Base-by-base conservation (phyloP, 306 rosid species). In the Castanea crenata region DNA sequence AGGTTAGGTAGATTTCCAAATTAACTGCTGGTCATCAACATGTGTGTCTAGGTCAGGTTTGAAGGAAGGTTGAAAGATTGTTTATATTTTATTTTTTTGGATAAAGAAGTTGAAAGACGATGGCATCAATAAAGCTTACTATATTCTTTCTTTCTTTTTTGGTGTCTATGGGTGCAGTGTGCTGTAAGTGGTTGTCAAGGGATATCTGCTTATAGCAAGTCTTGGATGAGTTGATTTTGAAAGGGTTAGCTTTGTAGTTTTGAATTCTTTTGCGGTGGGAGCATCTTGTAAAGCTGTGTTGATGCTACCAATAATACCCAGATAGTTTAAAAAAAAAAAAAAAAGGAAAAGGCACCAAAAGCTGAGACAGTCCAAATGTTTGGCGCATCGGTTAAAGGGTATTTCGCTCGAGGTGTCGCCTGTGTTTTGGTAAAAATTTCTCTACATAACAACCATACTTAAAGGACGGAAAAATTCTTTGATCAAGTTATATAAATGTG, bases 241-340 rank as follows among this genome's bases (percentile, higher is more conserved):
- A 71, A 71, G 71, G 70, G 38, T 29, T 61, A 41, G 74, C 71
- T 83, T 85, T 85, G 81, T 75, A 79, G 71, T 70, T 69, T 81
- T 74, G 79, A 74, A 76, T 78, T 71, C 73, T 86, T 72, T 83
- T 72, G 80, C 65, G 69, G 69, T 72, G 83, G 87, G 87, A 76
- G 89, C 86, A 86, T 86, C 83, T 82, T 89, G 88, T 89, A 86
- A 86, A 86, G 84, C 83, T 44, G 82, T 75, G 85, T 80, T 67
- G 81, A 82, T 82, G 86, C 86, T 82, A 81, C 77, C 51, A 31
- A 44, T 73, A 69, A 79, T 82, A 73, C 76, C 72, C 63, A 23
- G 67, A 62, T 82, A 72, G 82, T 68, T 55, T 0, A 25, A 25
- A 25, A 25, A 25, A 25, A 25, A 25, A 25, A 25, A 82, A 49